phyloP scores from a whole-genome alignment of 352 stramenopile genomes.

The Globisporangium splendens region DNA sequence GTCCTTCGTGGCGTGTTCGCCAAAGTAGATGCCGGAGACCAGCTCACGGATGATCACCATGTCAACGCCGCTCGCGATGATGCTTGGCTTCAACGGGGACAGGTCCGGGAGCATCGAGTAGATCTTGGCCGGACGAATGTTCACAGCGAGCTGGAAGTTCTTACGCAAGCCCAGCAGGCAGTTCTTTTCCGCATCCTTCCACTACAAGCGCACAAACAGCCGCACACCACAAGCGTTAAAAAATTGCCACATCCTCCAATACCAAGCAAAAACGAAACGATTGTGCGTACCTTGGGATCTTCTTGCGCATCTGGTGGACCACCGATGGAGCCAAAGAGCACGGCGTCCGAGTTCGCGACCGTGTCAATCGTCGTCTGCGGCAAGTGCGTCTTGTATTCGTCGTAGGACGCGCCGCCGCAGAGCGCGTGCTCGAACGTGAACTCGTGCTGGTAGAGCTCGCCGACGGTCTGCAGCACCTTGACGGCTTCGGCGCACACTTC shows the following conservation, averaged over 20 bases:
- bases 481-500: slow-evolving; percentile 96
- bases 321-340: slow-evolving; percentile 97
- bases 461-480: slow-evolving; percentile 84
- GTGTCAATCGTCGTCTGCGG: slow-evolving; percentile 92
- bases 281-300: slow-evolving; percentile 57
- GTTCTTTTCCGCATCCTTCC: slow-evolving; percentile 92
- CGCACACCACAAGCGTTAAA: too few relatives aligned
- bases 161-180: slow-evolving; percentile 97
- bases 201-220: slow-evolving; percentile 22
- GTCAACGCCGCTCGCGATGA: slow-evolving; percentile 95
- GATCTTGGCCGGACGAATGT: slow-evolving; percentile 98
- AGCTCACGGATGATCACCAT: slow-evolving; percentile 99
- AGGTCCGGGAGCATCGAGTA: slow-evolving; percentile 96
- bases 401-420: slow-evolving; percentile 95
- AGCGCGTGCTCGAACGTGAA: slow-evolving; percentile 94
- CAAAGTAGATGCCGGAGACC: slow-evolving; percentile 99
- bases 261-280: too few relatives aligned
- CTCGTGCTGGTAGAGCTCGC: slow-evolving; percentile 81
- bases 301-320: slow-evolving; percentile 91
- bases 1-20: slow-evolving; percentile 75
- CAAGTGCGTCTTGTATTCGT: slow-evolving; percentile 89
- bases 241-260: too few relatives aligned
- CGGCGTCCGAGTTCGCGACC: slow-evolving; percentile 86
- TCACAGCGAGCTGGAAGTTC: slow-evolving; percentile 97
- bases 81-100: slow-evolving; percentile 95